Evolutionary conservation across 2,329 filamentous ascomycete genomes (phyloP).

Genomic region (Acephala macrosclerotiorum): DNA sequence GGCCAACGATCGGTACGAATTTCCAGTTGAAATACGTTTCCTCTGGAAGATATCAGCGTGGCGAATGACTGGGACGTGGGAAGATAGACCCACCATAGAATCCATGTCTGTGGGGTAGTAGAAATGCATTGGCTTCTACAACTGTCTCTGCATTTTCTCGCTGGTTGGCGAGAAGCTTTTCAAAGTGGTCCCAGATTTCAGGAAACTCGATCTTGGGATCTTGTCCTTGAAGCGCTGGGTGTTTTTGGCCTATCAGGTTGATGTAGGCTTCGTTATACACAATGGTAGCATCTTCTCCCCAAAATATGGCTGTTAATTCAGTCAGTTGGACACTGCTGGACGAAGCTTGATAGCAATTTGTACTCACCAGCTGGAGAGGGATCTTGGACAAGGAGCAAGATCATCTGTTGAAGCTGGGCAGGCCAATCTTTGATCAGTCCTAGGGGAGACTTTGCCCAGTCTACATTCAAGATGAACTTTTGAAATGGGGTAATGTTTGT

Average conservation of each 20-base stretch:
- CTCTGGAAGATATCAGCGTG: too few species aligned
- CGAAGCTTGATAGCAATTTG: too few species aligned
- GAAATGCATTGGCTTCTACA: slow-evolving; percentile 35
- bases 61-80: too few species aligned
- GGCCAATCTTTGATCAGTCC: slow-evolving; percentile 51
- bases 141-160: slow-evolving; percentile 37
- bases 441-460: slow-evolving; percentile 51
- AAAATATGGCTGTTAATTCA: slow-evolving; percentile 42
- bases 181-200: slow-evolving; percentile 46
- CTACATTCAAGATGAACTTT: slow-evolving; percentile 44
- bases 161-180: slow-evolving; percentile 40
- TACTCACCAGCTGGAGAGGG: slow-evolving; percentile 40
- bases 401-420: slow-evolving; percentile 48
- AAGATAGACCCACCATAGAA: slow-evolving; percentile 27
- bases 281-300: slow-evolving; percentile 44
- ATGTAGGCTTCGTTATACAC: slow-evolving; percentile 48
- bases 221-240: slow-evolving; percentile 45
- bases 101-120: slow-evolving; percentile 44
- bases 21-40: slow-evolving; percentile 50
- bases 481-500: slow-evolving; percentile 34
- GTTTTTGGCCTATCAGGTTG: slow-evolving; percentile 43
- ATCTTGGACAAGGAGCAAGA: slow-evolving; percentile 47
- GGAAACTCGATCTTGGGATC: slow-evolving; percentile 49
- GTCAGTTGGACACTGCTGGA: neutral
- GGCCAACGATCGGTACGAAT: slow-evolving; percentile 49